Base-by-base conservation (phyloP, 179 eudicot species). In the Amaranthus tricolor region DNA sequence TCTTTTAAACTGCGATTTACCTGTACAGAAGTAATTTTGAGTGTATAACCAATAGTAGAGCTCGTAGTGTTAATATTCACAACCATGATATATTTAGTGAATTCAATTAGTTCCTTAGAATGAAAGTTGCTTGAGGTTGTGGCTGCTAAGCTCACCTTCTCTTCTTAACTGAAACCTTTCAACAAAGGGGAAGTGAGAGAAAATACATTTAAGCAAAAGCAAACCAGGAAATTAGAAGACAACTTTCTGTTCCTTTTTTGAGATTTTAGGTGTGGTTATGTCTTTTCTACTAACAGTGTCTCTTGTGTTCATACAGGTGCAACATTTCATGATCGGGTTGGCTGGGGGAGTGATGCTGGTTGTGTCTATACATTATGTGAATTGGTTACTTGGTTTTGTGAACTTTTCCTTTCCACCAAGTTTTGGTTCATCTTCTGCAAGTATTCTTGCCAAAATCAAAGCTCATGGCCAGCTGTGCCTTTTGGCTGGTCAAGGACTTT, bases 331-430 rank as follows among this genome's bases (percentile, higher is more conserved):
- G 65, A 80, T 66, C 65, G 98, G 99, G 63, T 83, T 95, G 85
- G 68, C 76, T 74, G 98, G 96, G 57, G 99, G 99, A 78, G 70
- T 79, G 65, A 63, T 84, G 73, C 89, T 93, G 60, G 99, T 91
- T 80, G 47, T 88, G 57, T 77, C 85, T 45, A 86, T 93, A 85
- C 90, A 93, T 10, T 74, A 84, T 71, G 62, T 85, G 7, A 95
- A 91, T 80, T 80, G 80, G 50, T 54, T 80, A 45, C 86, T 93
- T 54, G 98, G 98, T 60, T 86, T 74, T 86, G 97, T 78, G 66
- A 79, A 68, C 75, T 75, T 91, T 58, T 79, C 89, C 50, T 84
- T 86, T 88, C 91, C 97, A 77, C 71, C 84, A 52, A 71, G 74
- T 78, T 83, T 85, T 53, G 55, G 74, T 79, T 72, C 92, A 67